Base-by-base conservation (phyloP, 2,329 filamentous ascomycete species). In the Magnaporthiopsis incrustans region DNA sequence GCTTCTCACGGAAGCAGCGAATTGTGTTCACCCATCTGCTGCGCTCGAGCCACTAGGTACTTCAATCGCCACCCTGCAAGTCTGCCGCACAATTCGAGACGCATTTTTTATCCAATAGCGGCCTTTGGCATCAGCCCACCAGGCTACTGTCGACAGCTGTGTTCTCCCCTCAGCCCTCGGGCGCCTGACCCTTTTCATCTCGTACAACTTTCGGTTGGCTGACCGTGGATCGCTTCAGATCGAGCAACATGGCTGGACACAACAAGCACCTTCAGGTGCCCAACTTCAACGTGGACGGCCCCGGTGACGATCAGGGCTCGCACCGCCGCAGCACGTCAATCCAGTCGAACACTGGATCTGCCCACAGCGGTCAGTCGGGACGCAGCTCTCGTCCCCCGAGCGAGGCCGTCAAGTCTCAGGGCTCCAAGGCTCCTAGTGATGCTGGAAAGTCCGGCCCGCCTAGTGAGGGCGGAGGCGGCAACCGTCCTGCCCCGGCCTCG, bases 251-350 rank as follows among this genome's bases (percentile, higher is more conserved):
- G 44, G 44, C 44, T 25, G 44, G 22, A 60, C 14, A 32, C 58
- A 25, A 35, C n/a, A 64, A 44, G 11, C 18, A 25, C n/a, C 63
- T 60, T 18, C 44, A 57, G 59, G 59, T 64, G 10, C 63, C 63
- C 18, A 35, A 30, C n/a, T 61, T 57, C 50, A 64, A 61, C 44
- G 38, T 57, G 53, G 63, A 64, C 25, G 63, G 63, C 12, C 35
- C 63, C 32, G 35, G 62, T 12, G 62, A 63, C 26, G 62, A 63
- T 18, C 27, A 58, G n/a, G 18, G 33, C 26, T n/a, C 56, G 25
- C 35, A 32, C 32, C 57, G 56, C 15, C 61, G 61, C 53, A 27
- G 61, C 33, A 32, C 53, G 11, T 63, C 61, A 2, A 32, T 35
- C 10, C 53, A 62, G 27, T 62, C 61, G 4, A 44, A 62, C n/a